Evolutionary conservation across 345 rosid species (phyloP), one percentile per base, ranked within the genome.

Genomic region (Raphanus raphanistrum): DNA sequence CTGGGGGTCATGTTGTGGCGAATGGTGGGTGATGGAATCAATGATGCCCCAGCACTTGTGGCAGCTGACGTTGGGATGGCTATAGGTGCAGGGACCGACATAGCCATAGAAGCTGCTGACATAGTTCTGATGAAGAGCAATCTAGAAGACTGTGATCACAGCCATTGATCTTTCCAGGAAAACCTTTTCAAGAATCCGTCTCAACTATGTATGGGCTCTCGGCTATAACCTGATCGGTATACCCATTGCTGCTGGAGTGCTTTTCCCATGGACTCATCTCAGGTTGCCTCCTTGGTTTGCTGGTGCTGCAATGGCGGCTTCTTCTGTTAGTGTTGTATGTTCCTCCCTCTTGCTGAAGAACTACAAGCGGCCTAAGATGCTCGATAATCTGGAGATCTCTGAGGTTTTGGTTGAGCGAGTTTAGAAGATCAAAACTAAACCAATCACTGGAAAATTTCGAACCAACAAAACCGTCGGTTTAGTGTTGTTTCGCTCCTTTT

Each of bases 61-160:
- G 95, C 95, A 4, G 97, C 98, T 16, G 95, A 94, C 31, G 97
- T 89, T n/a, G 97, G 98, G 6, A 94, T 94, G 94, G 98, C 98
- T 0, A 94, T 94, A 3, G 97, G 97, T 1, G 98, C 98, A 10
- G 98, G 98, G 41, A 94, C 97, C 0, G 98, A 94, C 69, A 90
- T 94, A 2, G 97, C 98, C 4, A 94, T 92, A 60, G 98, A 94
- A 82, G 97, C 97, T 63, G 98, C 98, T 26, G 98, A 94, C 60
- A 92, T 92, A 8, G 98, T 94, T 82, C 83, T 94, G 4, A 92
- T 92, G 95, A 94, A 89, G 73, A 92, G 92, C 79, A 90, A 90
- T 90, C 82, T 94, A 77, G 96, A 94, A 82, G 98, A 94, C 72
- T n/a, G 97, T 88, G 68, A 94, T 92, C 75, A 94, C 97, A 1